Base-by-base conservation (phyloP, 768 basidiomycete genomes). In the Podaxis carcinomalis region DNA sequence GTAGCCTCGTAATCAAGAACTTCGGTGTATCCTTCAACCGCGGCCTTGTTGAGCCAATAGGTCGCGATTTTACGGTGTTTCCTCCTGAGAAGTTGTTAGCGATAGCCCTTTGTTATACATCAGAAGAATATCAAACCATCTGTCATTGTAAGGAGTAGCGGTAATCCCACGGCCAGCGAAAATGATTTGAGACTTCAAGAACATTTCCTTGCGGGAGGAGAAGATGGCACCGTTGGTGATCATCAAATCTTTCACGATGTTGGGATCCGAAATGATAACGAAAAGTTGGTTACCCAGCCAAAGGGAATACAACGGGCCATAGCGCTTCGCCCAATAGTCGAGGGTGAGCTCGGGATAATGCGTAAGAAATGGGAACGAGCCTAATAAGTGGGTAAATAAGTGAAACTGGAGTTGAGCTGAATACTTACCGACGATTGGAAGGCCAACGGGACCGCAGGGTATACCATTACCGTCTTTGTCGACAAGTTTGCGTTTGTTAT, bases 281-380 rank as follows among this genome's bases (percentile, higher is more conserved):
- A 80, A 78, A 19, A 80, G 75, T 62, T 80, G 80, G 61, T 78
- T 75, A 16, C 80, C 80, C 21, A 82, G 72, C 73, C 74, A 78
- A 55, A 82, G 61, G 5, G 80, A 80, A 63, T 75, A 80, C 10
- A 82, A 57, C 0, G 77, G 68, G 0, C 80, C 80, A 57, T 73
- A 81, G 57, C 73, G 72, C 58, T 75, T 74, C 1, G 76, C 72
- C 80, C 80, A 81, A 37, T 66, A 59, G 56, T 77, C 72, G 14
- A 81, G 70, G 1, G 72, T 73, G 27, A 76, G 70, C 66, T 81
- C 80, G 3, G 80, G 78, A 40, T 77, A 79, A 13, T 71, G 59
- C 4, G 74, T 74, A 21, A 80, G 70, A 67, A 74, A 78, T 5
- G 75, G 73, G 53, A 76, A 77, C 2, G 73, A 73, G 25, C 74